A percentile compares a stretch with the other conserved stretches of the same genome.
These are phyloP conservation scores for Lentinula detonsa DNA, from an alignment of 768 basidiomycete species.

Conservation along the genomic window DNA sequence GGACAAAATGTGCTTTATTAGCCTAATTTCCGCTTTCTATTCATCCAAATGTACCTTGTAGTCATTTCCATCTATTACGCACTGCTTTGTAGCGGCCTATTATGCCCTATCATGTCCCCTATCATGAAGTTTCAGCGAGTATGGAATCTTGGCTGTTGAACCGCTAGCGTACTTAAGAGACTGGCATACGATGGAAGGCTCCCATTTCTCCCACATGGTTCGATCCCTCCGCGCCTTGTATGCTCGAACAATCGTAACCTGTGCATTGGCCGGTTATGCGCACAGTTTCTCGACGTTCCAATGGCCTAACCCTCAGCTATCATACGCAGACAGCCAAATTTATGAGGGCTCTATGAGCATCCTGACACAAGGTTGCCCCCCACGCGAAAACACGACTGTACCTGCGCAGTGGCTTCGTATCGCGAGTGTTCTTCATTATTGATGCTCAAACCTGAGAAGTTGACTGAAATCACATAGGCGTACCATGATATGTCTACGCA, in stretches of 20 bases:
- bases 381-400: constrained; percentile 7
- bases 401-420: constrained; percentile 14
- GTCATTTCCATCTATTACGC: neutral
- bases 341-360: neutral
- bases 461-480: constrained; percentile 5
- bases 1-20: neutral
- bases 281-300: neutral
- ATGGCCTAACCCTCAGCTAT: neutral
- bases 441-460: no score
- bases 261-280: neutral
- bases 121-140: neutral
- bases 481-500: constrained; percentile 17
- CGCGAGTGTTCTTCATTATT: neutral
- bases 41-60: neutral
- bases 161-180: neutral
- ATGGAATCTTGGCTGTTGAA: neutral
- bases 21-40: neutral
- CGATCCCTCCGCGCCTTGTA: neutral
- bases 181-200: neutral
- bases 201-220: neutral
- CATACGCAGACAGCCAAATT: neutral
- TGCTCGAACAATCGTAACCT: neutral
- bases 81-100: neutral
- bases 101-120: neutral
- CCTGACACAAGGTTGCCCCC: neutral